phyloP scores from a whole-genome alignment of 2,329 filamentous ascomycete genomes.

The Colletotrichum siamense region DNA sequence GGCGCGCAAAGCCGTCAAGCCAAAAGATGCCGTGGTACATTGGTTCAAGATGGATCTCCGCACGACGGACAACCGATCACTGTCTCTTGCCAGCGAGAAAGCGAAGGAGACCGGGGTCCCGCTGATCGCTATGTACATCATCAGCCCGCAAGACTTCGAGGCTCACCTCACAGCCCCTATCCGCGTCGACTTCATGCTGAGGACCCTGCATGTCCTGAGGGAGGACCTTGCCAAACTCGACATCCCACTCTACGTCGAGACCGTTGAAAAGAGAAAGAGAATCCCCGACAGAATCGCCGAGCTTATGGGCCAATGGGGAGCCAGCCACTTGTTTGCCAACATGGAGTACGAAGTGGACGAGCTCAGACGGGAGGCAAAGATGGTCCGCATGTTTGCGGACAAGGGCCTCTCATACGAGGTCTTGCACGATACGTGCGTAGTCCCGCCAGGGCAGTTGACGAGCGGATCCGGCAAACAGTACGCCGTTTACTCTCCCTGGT shows the following conservation, averaged over 20 bases:
- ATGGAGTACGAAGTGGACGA: slow-evolving; percentile 94
- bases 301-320: slow-evolving; percentile 74
- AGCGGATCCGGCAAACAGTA: slow-evolving; percentile 79
- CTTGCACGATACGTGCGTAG: slow-evolving; percentile 82
- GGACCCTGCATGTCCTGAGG: slow-evolving; percentile 70
- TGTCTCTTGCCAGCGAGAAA: slow-evolving; percentile 68
- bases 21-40: slow-evolving; percentile 74
- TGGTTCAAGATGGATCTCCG: slow-evolving; percentile 92
- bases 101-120: slow-evolving; percentile 74
- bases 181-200: slow-evolving; percentile 81
- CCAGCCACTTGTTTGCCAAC: slow-evolving; percentile 79
- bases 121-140: slow-evolving; percentile 77
- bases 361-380: slow-evolving; percentile 73
- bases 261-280: slow-evolving; percentile 67
- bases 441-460: slow-evolving; percentile 72
- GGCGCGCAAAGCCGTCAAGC: slow-evolving; percentile 54
- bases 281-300: slow-evolving; percentile 68
- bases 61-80: slow-evolving; percentile 72
- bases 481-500: slow-evolving; percentile 86
- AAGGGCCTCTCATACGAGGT: slow-evolving; percentile 73
- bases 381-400: slow-evolving; percentile 66
- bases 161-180: slow-evolving; percentile 78
- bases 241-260: slow-evolving; percentile 81
- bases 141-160: slow-evolving; percentile 84
- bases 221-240: slow-evolving; percentile 71